These are phyloP conservation scores for Secale cereale DNA, from an alignment of 176 grass and related monocot species.

Conservation along the genomic window DNA sequence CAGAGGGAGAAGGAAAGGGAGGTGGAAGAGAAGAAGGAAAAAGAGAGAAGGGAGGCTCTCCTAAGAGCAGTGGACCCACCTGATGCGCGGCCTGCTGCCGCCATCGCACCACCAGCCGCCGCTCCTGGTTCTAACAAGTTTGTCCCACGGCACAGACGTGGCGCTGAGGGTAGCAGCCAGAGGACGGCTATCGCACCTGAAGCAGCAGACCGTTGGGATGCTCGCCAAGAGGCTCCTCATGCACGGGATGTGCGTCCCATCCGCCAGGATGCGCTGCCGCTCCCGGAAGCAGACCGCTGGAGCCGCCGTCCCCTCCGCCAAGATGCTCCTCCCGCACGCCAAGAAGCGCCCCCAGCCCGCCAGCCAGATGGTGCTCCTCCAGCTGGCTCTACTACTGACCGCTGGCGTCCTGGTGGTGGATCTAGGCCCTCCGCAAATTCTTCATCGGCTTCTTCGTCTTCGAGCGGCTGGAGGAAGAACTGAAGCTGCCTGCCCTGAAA, in stretches of 20 bases:
- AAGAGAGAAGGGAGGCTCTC: neutral
- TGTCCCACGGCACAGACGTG: neutral
- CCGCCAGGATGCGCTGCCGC: neutral
- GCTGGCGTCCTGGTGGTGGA: slow-evolving; percentile 24
- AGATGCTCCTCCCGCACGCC: too few relatives aligned
- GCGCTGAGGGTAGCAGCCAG: neutral
- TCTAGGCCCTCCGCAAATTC: slow-evolving; percentile 18
- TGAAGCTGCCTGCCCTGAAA: neutral
- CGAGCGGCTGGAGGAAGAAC: slow-evolving; percentile 32
- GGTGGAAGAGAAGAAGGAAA: neutral
- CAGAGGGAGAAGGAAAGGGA: neutral
- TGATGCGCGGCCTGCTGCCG: neutral
- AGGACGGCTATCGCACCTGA: slow-evolving; percentile 28
- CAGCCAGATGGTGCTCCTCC: too few relatives aligned
- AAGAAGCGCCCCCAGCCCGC: too few relatives aligned
- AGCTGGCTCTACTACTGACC: slow-evolving; percentile 3
- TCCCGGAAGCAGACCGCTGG: neutral
- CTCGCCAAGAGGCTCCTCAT: too few relatives aligned
- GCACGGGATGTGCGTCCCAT: too few relatives aligned
- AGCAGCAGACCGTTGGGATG: slow-evolving; percentile 55
- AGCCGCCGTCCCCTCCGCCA: too few relatives aligned
- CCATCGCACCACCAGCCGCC: neutral
- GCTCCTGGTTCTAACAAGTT: neutral
- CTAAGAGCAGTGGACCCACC: neutral
- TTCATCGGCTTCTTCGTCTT: neutral